Evolutionary conservation across 108 stramenopile species (phyloP).

Genomic region (Cyclostephanos tholiformis): DNA sequence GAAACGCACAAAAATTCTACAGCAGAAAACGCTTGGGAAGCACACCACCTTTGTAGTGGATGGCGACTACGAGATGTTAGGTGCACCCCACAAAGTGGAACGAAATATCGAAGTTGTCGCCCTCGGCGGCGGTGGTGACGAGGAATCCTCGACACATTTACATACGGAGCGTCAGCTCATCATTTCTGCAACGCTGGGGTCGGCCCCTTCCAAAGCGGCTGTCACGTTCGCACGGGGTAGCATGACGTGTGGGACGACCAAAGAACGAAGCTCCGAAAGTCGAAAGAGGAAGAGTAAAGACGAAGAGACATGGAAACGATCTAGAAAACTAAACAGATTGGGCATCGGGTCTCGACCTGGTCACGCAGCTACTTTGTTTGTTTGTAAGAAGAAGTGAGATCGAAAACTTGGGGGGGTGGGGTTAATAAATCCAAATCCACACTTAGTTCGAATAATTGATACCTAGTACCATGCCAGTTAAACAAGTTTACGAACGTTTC

Average conservation of each 20-base stretch:
- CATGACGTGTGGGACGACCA: conserved; percentile 28
- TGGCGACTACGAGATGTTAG: conserved; percentile 18
- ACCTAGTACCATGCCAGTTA: not conserved
- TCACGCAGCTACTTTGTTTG: conserved; percentile 32
- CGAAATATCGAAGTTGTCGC: conserved; percentile 43
- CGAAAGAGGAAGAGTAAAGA: conserved; percentile 35
- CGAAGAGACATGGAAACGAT: conserved; percentile 41
- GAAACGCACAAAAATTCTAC: conserved; percentile 29
- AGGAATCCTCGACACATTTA: not conserved
- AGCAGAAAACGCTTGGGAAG: conserved; percentile 31
- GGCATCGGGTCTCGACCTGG: conserved; percentile 22
- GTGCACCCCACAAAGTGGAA: conserved; percentile 20
- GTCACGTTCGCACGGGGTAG: conserved; percentile 31
- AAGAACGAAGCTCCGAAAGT: conserved; percentile 24
- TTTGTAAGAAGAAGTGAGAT: conserved; percentile 22
- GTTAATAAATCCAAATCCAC: too few species aligned
- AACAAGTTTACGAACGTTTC: not conserved
- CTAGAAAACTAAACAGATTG: conserved; percentile 30
- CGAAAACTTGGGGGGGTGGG: not conserved
- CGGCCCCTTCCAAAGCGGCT: conserved; percentile 30
- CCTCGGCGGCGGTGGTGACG: conserved; percentile 10
- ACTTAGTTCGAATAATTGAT: not conserved
- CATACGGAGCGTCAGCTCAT: conserved; percentile 22
- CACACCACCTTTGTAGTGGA: conserved; percentile 46
- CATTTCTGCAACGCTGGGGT: conserved; percentile 35